These are phyloP conservation scores for Parvularia atlantis DNA, from an alignment of 78 protist species.

Conservation along the genomic window DNA sequence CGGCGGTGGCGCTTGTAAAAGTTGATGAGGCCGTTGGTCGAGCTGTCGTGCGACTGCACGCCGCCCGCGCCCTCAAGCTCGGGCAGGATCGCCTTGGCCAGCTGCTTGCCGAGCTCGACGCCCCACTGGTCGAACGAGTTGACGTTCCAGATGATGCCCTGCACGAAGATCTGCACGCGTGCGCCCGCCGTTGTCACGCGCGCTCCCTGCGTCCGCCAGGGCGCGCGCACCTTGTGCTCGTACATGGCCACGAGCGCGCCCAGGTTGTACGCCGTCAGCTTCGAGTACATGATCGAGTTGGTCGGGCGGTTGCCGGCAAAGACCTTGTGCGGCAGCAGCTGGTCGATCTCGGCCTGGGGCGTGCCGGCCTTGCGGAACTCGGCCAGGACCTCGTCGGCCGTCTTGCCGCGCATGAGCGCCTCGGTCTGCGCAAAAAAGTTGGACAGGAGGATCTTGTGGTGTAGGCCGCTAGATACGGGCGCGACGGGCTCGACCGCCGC, in stretches of 20 bases:
- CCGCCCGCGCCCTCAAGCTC: neutral
- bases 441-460: conserved; percentile 74
- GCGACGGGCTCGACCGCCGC: conserved; percentile 63
- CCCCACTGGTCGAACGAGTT: conserved; percentile 96
- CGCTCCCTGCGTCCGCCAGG: too few relatives aligned
- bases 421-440: conserved; percentile 94
- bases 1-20: conserved; percentile 40
- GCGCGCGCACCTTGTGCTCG: conserved; percentile 23
- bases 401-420: conserved; percentile 89
- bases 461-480: conserved; percentile 39
- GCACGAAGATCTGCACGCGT: conserved; percentile 77
- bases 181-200: too few relatives aligned
- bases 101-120: conserved; percentile 94
- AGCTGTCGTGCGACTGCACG: conserved; percentile 68
- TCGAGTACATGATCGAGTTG: conserved; percentile 53
- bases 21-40: conserved; percentile 86
- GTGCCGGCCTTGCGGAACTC: conserved; percentile 32
- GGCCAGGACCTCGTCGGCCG: conserved; percentile 41
- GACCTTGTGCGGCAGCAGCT: conserved; percentile 62
- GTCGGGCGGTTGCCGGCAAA: conserved; percentile 89
- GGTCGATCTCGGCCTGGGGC: conserved; percentile 2
- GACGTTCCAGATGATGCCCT: conserved; percentile 91
- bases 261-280: conserved; percentile 65
- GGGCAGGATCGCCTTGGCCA: conserved; percentile 68
- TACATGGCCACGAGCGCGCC: conserved; percentile 76